Evolutionary conservation across 2,329 filamentous ascomycete genomes (phyloP).

Genomic region (Epichloe uncinata): DNA sequence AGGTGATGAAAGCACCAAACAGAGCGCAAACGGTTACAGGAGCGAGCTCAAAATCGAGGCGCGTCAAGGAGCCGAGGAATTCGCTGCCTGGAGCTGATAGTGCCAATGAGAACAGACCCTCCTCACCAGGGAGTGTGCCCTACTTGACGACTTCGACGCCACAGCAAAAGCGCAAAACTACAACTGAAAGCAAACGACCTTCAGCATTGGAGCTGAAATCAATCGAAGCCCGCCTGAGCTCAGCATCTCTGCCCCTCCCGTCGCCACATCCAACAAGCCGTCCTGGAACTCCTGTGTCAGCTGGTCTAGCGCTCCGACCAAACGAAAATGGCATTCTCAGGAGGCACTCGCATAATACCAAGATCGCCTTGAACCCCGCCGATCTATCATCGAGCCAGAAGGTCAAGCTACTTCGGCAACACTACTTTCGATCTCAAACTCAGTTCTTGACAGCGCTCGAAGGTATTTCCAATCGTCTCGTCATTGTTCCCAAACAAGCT

Average conservation of each 20-base stretch:
- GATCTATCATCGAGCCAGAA: constrained; percentile 54
- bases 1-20: constrained; percentile 31
- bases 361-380: constrained; percentile 43
- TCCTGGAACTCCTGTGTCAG: constrained; percentile 44
- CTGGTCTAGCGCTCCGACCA: constrained; percentile 32
- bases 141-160: constrained; percentile 11
- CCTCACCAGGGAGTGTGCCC: constrained; percentile 13
- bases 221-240: constrained; percentile 50
- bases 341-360: constrained; percentile 48
- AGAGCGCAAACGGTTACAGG: constrained; percentile 56
- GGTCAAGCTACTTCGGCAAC: constrained; percentile 58
- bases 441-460: constrained; percentile 70
- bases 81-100: constrained; percentile 24
- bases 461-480: constrained; percentile 73
- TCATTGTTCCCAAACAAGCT: constrained; percentile 69
- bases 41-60: constrained; percentile 35
- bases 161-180: constrained; percentile 17
- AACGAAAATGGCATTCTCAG: constrained; percentile 34
- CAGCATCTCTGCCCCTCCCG: constrained; percentile 53
- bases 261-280: constrained; percentile 39
- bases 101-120: constrained; percentile 16
- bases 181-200: constrained; percentile 28
- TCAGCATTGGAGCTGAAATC: constrained; percentile 39
- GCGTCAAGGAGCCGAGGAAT: constrained; percentile 32
- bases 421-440: constrained; percentile 73